phyloP scores from a whole-genome alignment of 495 filamentous ascomycete genomes.

The Parathielavia appendiculata region DNA sequence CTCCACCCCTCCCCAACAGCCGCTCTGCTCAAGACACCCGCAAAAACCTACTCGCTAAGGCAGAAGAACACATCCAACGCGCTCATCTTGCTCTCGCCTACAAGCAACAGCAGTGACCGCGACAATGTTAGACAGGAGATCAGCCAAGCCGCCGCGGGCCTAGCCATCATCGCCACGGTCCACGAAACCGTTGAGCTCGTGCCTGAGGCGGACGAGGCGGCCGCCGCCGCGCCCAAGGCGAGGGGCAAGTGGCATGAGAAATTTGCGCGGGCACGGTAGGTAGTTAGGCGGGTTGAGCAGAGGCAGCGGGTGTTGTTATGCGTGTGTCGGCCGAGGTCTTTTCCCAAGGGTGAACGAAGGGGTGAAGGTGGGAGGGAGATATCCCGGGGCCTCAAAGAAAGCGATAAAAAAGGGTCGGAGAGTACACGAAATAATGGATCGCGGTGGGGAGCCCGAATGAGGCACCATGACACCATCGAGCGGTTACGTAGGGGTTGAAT shows the following conservation, averaged over 20 bases:
- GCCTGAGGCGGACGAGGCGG: constrained; percentile 28
- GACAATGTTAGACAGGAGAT: constrained; percentile 20
- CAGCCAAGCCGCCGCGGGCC: constrained; percentile 16
- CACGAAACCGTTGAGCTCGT: constrained; percentile 68
- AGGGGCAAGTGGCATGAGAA: constrained; percentile 86
- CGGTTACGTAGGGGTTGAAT: too few species aligned
- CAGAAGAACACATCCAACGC: constrained; percentile 92
- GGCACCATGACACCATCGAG: too few species aligned
- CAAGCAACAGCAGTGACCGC: constrained; percentile 15
- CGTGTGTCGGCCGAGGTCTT: too few species aligned
- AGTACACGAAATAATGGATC: too few species aligned
- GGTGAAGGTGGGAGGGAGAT: too few species aligned
- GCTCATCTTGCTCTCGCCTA: constrained; percentile 61
- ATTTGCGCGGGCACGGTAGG: constrained; percentile 53
- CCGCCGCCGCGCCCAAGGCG: constrained; percentile 41
- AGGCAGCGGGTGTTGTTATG: too few species aligned
- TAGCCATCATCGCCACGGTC: constrained; percentile 64
- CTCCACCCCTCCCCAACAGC: constrained; percentile 60
- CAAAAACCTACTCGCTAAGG: constrained; percentile 70
- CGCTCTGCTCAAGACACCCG: constrained; percentile 66
- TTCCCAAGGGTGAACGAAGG: too few species aligned
- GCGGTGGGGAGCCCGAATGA: too few species aligned
- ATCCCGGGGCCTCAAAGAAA: too few species aligned
- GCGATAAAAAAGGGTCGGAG: too few species aligned
- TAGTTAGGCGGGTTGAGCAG: background rate